Conservation (phyloP, 192 early-diverging fungal genomes). For the Podila clonocystis region DNA sequence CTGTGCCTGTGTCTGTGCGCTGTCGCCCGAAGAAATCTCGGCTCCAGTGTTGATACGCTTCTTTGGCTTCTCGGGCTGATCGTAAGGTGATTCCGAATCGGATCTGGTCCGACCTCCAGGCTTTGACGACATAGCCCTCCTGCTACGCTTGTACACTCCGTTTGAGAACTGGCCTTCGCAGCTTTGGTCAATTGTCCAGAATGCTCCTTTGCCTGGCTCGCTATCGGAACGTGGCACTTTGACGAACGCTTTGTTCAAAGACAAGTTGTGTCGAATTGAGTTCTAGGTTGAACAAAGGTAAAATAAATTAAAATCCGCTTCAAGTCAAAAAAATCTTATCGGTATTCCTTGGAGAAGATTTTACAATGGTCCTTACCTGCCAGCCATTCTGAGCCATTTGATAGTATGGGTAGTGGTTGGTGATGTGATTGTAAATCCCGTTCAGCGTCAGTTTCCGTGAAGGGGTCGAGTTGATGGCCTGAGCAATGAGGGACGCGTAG, state of each 20-base stretch:
- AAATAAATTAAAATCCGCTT: neutral
- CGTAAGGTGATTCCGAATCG: constrained; percentile 39
- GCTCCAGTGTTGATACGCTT: constrained; percentile 39
- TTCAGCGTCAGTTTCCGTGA: constrained; percentile 82
- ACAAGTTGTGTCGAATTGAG: constrained; percentile 96
- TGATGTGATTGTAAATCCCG: constrained; percentile 90
- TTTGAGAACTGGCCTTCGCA: constrained; percentile 74
- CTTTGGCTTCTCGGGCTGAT: constrained; percentile 27
- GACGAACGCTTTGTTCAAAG: constrained; percentile 94
- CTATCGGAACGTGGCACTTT: constrained; percentile 85
- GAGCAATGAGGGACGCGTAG: constrained; percentile 89
- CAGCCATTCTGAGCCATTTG: constrained; percentile 87
- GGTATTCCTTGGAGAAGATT: neutral
- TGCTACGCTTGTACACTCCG: constrained; percentile 75
- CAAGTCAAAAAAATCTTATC: neutral
- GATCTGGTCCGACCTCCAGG: constrained; percentile 11
- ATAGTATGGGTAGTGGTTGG: constrained; percentile 88
- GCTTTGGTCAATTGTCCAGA: constrained; percentile 89
- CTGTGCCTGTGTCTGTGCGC: neutral
- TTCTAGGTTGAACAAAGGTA: constrained; percentile 62
- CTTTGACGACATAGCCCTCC: constrained; percentile 54
- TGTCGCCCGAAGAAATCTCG: constrained; percentile 3
- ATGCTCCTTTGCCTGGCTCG: constrained; percentile 94
- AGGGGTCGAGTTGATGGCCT: constrained; percentile 85
- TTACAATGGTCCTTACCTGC: constrained; percentile 71